Base-by-base conservation (phyloP, 1,284 basidiomycete species). In the Coniferiporia sulphurascens region DNA sequence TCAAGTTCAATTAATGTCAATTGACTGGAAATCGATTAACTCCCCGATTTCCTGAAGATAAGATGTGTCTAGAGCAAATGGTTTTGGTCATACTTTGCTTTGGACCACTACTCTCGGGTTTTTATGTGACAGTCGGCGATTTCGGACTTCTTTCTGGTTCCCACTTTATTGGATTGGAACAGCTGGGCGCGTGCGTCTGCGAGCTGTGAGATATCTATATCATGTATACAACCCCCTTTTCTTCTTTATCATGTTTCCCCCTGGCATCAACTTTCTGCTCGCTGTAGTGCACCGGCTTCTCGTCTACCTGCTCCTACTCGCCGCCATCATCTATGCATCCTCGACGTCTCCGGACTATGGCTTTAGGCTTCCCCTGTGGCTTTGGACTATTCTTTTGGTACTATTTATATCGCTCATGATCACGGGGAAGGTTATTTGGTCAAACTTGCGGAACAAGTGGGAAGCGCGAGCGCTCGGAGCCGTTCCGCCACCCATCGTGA, bases 401-500 rank as follows among this genome's bases (percentile, higher is more conserved):
- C 27, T 32, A 5, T 54, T 45, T n/a, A 19, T 27, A 19, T 35
- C 43, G 12, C n/a, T 45, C 15, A 10, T 22, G 13, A 35, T 27
- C 13, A 10, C 36, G 17, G 32, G 19, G 13, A 48, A 50, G 13
- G 17, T 48, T 10, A 15, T 34, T 4, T 49, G 51, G 51, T 43
- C 21, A 6, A 22, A 36, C 13, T 19, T 59, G n/a, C 41, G 43
- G 46, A 54, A 22, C 6, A 62, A 62, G 13, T 63, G 66, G 12
- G 64, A 67, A 34, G 74, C 76, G 3, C 66, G 68, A 4, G 63
- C 64, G 12, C 62, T 55, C 5, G 75, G 74, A 3, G 75, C 77
- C 9, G 66, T 70, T 4, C 55, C 72, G 1, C 64, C 71, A 0
- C 72, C 71, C 0, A 55, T 46, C 10, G 59, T 73, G 19, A 55